phyloP scores from a whole-genome alignment of 345 rosid genomes.

The Aquilaria malaccensis region DNA sequence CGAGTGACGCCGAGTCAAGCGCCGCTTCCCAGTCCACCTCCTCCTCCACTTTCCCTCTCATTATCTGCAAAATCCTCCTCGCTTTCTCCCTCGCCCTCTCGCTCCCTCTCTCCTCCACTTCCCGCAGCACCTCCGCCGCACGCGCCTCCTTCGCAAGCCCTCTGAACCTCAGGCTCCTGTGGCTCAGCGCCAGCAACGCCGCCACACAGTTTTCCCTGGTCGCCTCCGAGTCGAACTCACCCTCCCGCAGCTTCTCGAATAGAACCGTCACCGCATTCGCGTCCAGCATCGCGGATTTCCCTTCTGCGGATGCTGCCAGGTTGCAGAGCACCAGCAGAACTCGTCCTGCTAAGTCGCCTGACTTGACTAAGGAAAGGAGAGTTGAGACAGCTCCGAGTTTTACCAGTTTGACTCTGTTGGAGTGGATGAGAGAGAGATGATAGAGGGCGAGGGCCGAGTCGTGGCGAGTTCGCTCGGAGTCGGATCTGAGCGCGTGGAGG shows the following conservation, averaged over 20 bases:
- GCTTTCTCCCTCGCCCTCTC: slow-evolving; percentile 55
- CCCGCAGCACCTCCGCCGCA: slow-evolving; percentile 40
- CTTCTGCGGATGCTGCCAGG: slow-evolving; percentile 58
- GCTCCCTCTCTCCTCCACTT: slow-evolving; percentile 43
- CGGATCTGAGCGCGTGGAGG: slow-evolving; percentile 53
- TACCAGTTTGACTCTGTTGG: slow-evolving; percentile 54
- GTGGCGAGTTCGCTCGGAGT: slow-evolving; percentile 49
- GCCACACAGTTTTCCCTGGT: slow-evolving; percentile 60
- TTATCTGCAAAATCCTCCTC: slow-evolving; percentile 45
- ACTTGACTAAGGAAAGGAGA: slow-evolving; percentile 47
- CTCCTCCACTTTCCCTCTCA: slow-evolving; percentile 37
- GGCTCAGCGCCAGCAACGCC: slow-evolving; percentile 47
- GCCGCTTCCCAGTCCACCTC: slow-evolving; percentile 52
- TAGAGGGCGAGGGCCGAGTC: slow-evolving; percentile 81
- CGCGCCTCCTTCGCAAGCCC: slow-evolving; percentile 62
- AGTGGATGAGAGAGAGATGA: slow-evolving; percentile 55
- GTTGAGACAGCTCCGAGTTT: slow-evolving; percentile 55
- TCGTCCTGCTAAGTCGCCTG: slow-evolving; percentile 40
- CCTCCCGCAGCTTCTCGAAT: slow-evolving; percentile 45
- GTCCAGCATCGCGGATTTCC: slow-evolving; percentile 65
- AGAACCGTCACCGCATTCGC: slow-evolving; percentile 56
- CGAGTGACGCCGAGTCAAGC: slow-evolving; percentile 46
- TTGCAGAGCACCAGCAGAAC: slow-evolving; percentile 54
- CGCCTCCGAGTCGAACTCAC: slow-evolving; percentile 36
- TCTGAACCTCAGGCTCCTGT: slow-evolving; percentile 66